phyloP scores from a whole-genome alignment of 257 asterid genomes.

The Scutellaria galericulata region DNA sequence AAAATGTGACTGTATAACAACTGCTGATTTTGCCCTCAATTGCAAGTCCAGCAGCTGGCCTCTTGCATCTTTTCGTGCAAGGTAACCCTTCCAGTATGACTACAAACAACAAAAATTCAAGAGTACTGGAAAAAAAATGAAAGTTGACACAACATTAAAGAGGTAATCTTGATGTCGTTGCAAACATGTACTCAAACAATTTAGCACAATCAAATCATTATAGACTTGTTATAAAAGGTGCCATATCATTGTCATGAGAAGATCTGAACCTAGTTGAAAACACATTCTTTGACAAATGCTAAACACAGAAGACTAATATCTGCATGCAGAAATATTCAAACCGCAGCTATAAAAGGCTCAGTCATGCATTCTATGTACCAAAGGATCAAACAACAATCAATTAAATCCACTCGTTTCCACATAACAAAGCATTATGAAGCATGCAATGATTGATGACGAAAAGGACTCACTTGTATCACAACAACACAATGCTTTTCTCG shows the following conservation, averaged over 20 bases:
- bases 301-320: neutral
- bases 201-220: neutral
- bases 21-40: conserved; percentile 57
- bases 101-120: conserved; percentile 38
- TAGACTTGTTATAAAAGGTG: neutral
- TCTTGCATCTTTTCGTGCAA: conserved; percentile 69
- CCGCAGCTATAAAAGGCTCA: neutral
- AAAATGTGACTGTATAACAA: conserved; percentile 69
- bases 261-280: neutral
- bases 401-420: neutral
- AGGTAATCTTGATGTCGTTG: neutral
- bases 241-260: neutral
- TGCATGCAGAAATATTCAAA: too few relatives aligned
- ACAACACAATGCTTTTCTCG: conserved; percentile 52
- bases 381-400: neutral
- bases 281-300: conserved; percentile 3
- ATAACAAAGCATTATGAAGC: conserved; percentile 17
- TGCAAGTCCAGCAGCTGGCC: conserved; percentile 70
- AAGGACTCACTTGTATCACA: conserved; percentile 69
- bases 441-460: conserved; percentile 22
- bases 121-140: conserved; percentile 16
- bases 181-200: neutral
- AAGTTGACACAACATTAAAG: conserved; percentile 13
- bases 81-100: conserved; percentile 89
- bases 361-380: neutral